Conservation (phyloP, 345 rosid genomes). For the Citrus glauca region DNA sequence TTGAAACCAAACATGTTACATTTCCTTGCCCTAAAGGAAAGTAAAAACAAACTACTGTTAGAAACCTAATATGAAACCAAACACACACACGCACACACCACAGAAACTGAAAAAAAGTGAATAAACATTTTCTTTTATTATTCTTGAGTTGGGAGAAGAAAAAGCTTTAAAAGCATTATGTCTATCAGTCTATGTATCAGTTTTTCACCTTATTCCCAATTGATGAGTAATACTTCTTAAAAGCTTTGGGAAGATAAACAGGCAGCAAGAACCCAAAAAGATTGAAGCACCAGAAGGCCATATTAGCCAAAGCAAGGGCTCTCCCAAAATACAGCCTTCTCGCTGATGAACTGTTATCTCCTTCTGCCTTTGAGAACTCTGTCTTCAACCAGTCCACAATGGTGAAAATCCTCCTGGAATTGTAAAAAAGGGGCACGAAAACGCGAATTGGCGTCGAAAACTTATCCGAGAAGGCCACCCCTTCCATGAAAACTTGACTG, state of each 20-base stretch:
- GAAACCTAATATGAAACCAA: neutral
- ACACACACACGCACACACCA: neutral
- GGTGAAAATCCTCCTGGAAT: conserved; percentile 59
- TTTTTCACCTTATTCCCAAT: conserved; percentile 15
- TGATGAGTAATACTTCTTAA: conserved; percentile 54
- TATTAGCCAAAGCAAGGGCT: conserved; percentile 59
- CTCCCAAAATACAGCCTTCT: conserved; percentile 54
- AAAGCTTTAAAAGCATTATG: too few species aligned
- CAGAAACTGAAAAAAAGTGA: too few species aligned
- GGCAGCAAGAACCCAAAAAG: conserved; percentile 83
- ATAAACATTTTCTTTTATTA: neutral
- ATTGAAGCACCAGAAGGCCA: conserved; percentile 85
- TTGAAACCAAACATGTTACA: neutral
- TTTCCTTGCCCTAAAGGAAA: neutral
- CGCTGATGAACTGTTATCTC: conserved; percentile 26
- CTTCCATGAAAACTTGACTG: conserved; percentile 87
- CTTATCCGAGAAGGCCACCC: conserved; percentile 49
- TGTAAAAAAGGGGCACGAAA: conserved; percentile 75
- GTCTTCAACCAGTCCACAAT: conserved; percentile 61
- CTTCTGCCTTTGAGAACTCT: conserved; percentile 37
- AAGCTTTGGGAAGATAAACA: conserved; percentile 74
- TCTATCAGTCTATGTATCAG: neutral
- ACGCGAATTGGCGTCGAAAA: conserved; percentile 72
- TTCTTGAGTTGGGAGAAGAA: too few species aligned
- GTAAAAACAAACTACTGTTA: neutral